phyloP scores from a whole-genome alignment of 2,329 filamentous ascomycete species.

The Fusarium liriodendri region DNA sequence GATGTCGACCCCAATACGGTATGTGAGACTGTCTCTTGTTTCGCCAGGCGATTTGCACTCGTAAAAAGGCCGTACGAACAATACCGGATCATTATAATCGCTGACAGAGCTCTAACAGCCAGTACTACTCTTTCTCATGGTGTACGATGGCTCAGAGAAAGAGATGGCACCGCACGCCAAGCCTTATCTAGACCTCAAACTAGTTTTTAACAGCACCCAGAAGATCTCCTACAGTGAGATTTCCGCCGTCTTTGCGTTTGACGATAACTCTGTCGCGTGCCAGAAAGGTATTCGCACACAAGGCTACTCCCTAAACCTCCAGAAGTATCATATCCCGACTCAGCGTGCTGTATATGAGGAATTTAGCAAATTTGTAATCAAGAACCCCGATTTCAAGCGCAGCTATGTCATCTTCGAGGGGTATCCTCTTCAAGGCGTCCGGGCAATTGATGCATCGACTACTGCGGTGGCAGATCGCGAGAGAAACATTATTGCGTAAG shows the following conservation, averaged over 20 bases:
- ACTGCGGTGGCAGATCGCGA: neutral
- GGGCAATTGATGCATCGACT: neutral
- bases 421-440: conserved; percentile 58
- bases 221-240: neutral
- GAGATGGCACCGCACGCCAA: neutral
- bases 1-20: neutral
- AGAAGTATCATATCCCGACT: neutral
- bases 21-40: neutral
- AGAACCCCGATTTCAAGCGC: neutral
- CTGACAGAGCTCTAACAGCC: neutral
- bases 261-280: neutral
- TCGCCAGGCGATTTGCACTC: neutral
- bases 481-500: neutral
- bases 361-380: conserved; percentile 45
- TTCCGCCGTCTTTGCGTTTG: neutral
- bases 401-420: conserved; percentile 64
- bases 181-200: neutral
- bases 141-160: neutral
- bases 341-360: conserved; percentile 16
- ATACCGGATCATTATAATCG: neutral
- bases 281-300: neutral
- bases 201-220: neutral
- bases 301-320: neutral
- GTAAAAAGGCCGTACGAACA: neutral
- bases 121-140: neutral